A percentile compares a stretch with the other conserved stretches of the same genome.
Conservation (phyloP, 2,329 filamentous ascomycete genomes). For the Talaromyces piceae region DNA sequence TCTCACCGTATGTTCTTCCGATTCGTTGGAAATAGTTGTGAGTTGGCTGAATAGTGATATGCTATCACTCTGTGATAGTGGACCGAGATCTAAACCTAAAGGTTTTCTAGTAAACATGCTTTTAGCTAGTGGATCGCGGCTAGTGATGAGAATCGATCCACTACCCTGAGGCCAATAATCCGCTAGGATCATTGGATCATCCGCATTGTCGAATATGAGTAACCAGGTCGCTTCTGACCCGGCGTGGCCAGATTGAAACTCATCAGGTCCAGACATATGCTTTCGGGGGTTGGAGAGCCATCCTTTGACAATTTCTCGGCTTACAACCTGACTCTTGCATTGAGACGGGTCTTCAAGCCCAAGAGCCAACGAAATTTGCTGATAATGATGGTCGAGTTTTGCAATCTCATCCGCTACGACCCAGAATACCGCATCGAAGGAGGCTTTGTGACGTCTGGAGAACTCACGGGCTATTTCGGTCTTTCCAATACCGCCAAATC, state of each 20-base stretch:
- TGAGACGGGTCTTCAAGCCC: slow-evolving; percentile 19
- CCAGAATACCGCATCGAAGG: slow-evolving; percentile 28
- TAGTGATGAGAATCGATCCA: slow-evolving; percentile 2
- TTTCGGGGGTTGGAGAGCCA: slow-evolving; percentile 16
- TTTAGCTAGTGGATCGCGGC: slow-evolving; percentile 4
- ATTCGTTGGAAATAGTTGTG: not conserved
- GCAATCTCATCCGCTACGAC: slow-evolving; percentile 20
- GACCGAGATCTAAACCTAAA: not conserved
- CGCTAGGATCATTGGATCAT: not conserved
- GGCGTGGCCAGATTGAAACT: too few relatives aligned
- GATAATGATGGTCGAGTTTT: slow-evolving; percentile 19
- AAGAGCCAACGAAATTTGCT: slow-evolving; percentile 17
- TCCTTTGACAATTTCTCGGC: slow-evolving; percentile 17
- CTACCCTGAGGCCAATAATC: slow-evolving; percentile 1
- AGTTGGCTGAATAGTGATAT: not conserved
- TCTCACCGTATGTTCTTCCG: not conserved
- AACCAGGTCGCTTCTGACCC: slow-evolving; percentile 2
- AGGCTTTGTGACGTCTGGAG: slow-evolving; percentile 13
- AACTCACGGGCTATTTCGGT: slow-evolving; percentile 25
- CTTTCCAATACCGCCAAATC: slow-evolving; percentile 19
- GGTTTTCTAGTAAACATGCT: not conserved
- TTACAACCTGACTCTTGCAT: slow-evolving; percentile 17
- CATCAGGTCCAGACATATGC: not conserved
- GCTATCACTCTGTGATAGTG: not conserved
- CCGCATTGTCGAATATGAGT: slow-evolving; percentile 4